Evolutionary conservation across 2,329 filamentous ascomycete species (phyloP), one percentile per base, ranked within the genome.

Genomic region (Fusarium sp.): DNA sequence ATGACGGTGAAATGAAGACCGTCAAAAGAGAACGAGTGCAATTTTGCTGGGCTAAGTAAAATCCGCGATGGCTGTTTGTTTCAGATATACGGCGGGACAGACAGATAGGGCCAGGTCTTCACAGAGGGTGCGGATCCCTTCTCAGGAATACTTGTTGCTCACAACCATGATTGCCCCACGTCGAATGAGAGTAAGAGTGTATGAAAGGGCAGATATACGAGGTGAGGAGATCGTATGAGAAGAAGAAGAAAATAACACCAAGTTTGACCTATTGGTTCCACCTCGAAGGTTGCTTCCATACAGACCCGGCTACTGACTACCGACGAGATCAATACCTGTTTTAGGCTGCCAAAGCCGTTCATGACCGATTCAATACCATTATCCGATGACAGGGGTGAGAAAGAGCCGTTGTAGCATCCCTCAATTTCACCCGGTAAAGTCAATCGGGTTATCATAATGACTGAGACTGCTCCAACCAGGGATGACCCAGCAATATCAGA

Each of bases 401-500:
- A 50, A 46, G 43, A 57, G 30, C 49, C 37, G 23, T 47, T 43
- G 44, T 53, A 47, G 64, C 49, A 42, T 56, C n/a, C 33, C 33
- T 63, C 25, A 61, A 25, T 68, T 35, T 47, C 42, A 25, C 38
- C 30, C 38, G 18, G 30, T 44, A 71, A 40, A 42, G 43, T 60
- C 28, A 43, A 47, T 59, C 47, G 63, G 58, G 40, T 61, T 65
- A 57, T 56, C 57, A 53, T 59, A 35, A 44, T 50, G 23, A 42
- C 44, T 44, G 38, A 64, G 25, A 42, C 40, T 40, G 23, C 8
- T 49, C 21, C 35, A 19, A 16, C 16, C 46, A 35, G 35, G 42
- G 47, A 67, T 54, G 33, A 13, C 35, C 30, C 28, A 32, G 40
- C 47, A 25, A 16, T 43, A 47, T 46, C 28, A 52, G 16, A 42